Evolutionary conservation across 1,139 yeast genomes (phyloP).

Genomic region (Wickerhamiella infanticola): DNA sequence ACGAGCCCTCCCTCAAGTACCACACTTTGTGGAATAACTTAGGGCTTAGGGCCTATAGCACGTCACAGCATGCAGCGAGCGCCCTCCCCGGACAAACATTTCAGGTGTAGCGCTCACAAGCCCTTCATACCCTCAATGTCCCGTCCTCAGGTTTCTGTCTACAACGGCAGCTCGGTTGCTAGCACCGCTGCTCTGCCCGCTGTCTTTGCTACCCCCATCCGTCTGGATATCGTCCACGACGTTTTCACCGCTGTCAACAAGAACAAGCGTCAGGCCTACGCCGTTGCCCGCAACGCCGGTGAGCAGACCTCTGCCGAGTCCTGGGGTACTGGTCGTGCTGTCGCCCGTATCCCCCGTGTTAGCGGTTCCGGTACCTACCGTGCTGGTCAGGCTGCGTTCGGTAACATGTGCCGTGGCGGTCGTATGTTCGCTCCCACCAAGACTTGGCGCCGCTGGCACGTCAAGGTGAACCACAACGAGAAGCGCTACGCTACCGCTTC

Average conservation of each 20-base stretch:
- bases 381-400: slow-evolving; percentile 99
- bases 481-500: slow-evolving; percentile 99
- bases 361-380: slow-evolving; percentile 99
- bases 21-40: background rate
- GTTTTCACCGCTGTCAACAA: slow-evolving; percentile 97
- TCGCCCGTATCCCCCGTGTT: slow-evolving; percentile 99
- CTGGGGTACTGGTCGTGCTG: slow-evolving; percentile 99
- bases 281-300: slow-evolving; percentile 98
- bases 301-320: slow-evolving; percentile 99
- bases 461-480: slow-evolving; percentile 99
- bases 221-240: slow-evolving; percentile 98
- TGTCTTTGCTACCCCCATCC: slow-evolving; percentile 98
- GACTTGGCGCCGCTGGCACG: slow-evolving; percentile 99
- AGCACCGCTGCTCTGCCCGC: slow-evolving; percentile 90
- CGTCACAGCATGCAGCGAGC: too few species aligned
- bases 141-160: slow-evolving; percentile 96
- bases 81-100: background rate
- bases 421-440: slow-evolving; percentile 99
- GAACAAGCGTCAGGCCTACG: slow-evolving; percentile 99
- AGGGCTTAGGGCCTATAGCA: background rate
- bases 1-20: background rate
- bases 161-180: slow-evolving; percentile 77
- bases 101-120: background rate
- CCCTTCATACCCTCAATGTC: slow-evolving; percentile 27
- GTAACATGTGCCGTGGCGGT: slow-evolving; percentile 99